Base-by-base conservation (phyloP, 2,329 filamentous ascomycete species). In the Cryphonectria carpinicola region DNA sequence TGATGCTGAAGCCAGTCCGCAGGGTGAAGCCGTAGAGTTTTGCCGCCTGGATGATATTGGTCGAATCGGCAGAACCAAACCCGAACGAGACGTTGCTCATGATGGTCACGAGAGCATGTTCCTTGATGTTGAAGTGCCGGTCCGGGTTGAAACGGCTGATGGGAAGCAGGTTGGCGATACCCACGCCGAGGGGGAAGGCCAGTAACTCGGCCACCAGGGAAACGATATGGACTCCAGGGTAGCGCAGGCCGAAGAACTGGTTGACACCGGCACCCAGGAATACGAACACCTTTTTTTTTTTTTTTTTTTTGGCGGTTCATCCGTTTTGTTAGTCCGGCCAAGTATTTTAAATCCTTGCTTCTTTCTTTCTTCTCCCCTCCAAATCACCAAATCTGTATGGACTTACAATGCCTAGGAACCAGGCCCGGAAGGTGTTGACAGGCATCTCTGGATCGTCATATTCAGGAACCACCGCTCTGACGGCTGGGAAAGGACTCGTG, bases 61-160 rank as follows among this genome's bases (percentile, higher is more conserved):
- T 84, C 0, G 82, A 76, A 64, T 84, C 82, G 11, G 83, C 82
- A 14, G 80, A 81, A 25, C 81, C 81, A 69, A 81, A 84, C 0
- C 83, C 82, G 71, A 85, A 85, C 6, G 82, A 82, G 25, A 84
- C 82, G 71, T 85, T 86, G 73, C 80, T 82, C 83, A 85, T 84
- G 67, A 85, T 83, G 52, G 83, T 82, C 49, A 84, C 79, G 19
- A 84, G 72, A 0, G 81, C 80, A 69, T 85, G 83, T 65, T 85
- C 83, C 72, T 84, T 84, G 75, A 84, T 81, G 72, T 84, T 84
- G 75, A 84, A 84, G 66, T 78, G 75, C 54, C 77, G 78, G 68
- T 83, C 82, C 0, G 82, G 82, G 70, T 84, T 84, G 43, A 82
- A 73, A 5, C 77, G 76, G 69, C 75, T 76, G 54, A 83, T 75